Base-by-base conservation (phyloP, 2,329 filamentous ascomycete genomes). In the Penicillium brevicompactum region DNA sequence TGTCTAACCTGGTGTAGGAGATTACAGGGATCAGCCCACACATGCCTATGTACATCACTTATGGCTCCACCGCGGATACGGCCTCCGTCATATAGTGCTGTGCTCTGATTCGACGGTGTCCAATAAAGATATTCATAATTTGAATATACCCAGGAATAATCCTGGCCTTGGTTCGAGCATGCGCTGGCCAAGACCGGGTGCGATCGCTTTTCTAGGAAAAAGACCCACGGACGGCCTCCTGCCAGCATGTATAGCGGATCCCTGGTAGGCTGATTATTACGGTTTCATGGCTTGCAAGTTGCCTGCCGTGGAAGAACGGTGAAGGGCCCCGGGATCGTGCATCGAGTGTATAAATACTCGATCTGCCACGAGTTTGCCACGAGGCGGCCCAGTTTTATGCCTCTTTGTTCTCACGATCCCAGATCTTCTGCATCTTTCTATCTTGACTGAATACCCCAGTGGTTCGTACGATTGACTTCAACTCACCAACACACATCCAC, bases 21-120 rank as follows among this genome's bases (percentile, higher is more conserved):
- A 61, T 56, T 61, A 42, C 53, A 64, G 42, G 59, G 57, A 62
- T 63, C 62, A 60, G 55, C 54, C 61, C 57, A 63, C 50, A 55
- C 51, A 37, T 56, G 37, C 51, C 47, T 38, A 47, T 50, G 21
- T 48, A 32, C 38, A 41, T 41, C 16, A 21, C n/a, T 41, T 40
- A 41, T 49, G 53, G 46, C 46, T 60, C 43, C 45, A 47, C 46
- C 44, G 42, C 47, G 31, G 44, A 48, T 5, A 13, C 22, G 27
- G 8, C 27, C 22, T 42, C 22, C 53, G 34, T 44, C n/a, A 5
- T 34, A n/a, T 46, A 46, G 34, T 16, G 30, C 13, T 16, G 34
- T 60, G 55, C 53, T 58, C 44, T 63, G 62, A 62, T 64, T 60
- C 46, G 62, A 51, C 37, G 16, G 27, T 27, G 14, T 8, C 18